A percentile compares a stretch with the other conserved stretches of the same genome.
Evolutionary conservation across 805 yeast species (phyloP).

Genomic region (Kluyveromyces lactis): DNA sequence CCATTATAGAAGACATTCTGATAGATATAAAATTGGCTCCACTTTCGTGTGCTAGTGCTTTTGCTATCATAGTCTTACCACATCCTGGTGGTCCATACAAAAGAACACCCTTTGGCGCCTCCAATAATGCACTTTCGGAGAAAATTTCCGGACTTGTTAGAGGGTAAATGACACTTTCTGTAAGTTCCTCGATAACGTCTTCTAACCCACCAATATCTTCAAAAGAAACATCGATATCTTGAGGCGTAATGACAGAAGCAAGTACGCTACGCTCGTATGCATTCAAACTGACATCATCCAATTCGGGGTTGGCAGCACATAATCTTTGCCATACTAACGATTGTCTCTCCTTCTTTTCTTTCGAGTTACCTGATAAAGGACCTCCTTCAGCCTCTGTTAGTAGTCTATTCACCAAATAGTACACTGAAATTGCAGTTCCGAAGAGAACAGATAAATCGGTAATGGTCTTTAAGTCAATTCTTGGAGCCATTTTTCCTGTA

Average conservation of each 20-base stretch:
- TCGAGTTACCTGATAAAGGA: conserved; percentile 35
- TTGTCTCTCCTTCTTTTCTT: conserved; percentile 56
- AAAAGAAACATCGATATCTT: conserved; percentile 70
- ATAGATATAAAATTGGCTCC: conserved; percentile 87
- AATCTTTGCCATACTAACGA: conserved; percentile 49
- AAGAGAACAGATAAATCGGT: conserved; percentile 42
- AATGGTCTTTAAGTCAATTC: conserved; percentile 32
- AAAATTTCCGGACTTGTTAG: conserved; percentile 70
- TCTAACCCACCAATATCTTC: conserved; percentile 86
- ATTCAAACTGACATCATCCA: conserved; percentile 41
- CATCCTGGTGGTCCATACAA: conserved; percentile 96
- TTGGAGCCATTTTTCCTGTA: conserved; percentile 28
- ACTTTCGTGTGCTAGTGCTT: conserved; percentile 86
- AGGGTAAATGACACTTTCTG: conserved; percentile 86
- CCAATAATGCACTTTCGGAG: conserved; percentile 61
- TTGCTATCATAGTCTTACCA: conserved; percentile 96
- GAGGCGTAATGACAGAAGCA: conserved; percentile 73
- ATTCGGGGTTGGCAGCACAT: conserved; percentile 49
- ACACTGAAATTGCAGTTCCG: conserved; percentile 64
- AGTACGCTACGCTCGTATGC: conserved; percentile 73
- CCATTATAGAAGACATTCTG: conserved; percentile 90
- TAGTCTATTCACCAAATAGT: conserved; percentile 46
- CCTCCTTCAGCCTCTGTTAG: conserved; percentile 37
- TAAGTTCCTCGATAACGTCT: conserved; percentile 68
- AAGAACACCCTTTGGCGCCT: conserved; percentile 91